Evolutionary conservation across 2,329 filamentous ascomycete genomes (phyloP).

Genomic region (Ophiocordyceps polyrhachis-furcata): DNA sequence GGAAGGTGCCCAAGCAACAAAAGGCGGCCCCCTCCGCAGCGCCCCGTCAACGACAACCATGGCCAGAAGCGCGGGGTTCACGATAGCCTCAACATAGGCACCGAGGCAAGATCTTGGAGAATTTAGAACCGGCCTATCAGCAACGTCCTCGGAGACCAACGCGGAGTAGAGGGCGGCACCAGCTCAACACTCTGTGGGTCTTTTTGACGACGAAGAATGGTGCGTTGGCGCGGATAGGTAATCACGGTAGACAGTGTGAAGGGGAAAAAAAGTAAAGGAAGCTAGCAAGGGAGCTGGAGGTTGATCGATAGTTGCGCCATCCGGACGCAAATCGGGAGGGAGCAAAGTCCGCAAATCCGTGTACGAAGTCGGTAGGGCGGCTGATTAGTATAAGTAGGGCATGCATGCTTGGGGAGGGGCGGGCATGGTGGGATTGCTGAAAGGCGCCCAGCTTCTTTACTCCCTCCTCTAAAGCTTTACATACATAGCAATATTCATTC

Average conservation of each 20-base stretch:
- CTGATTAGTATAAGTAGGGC: slow-evolving; percentile 1
- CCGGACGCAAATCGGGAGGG: neutral
- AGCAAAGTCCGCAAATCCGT: neutral
- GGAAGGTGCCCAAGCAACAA: neutral
- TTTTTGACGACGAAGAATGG: neutral
- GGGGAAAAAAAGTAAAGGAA: neutral
- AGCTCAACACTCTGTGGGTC: neutral
- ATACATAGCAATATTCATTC: too few relatives aligned
- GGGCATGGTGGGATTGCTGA: neutral
- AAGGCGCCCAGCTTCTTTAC: neutral
- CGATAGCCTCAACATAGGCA: neutral
- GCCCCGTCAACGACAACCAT: neutral
- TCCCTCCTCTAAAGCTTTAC: neutral
- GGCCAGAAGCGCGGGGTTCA: neutral
- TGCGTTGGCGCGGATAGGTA: neutral
- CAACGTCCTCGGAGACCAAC: neutral
- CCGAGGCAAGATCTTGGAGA: neutral
- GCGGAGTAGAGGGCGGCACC: neutral
- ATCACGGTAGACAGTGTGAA: neutral
- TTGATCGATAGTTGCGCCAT: neutral
- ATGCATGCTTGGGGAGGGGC: too few relatives aligned
- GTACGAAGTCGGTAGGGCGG: neutral
- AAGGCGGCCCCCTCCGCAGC: neutral
- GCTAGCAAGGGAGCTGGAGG: neutral
- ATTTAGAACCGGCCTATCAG: neutral